These are phyloP conservation scores for Actinomortierella ambigua DNA, from an alignment of 371 early-diverging fungal genomes.

Conservation along the genomic window DNA sequence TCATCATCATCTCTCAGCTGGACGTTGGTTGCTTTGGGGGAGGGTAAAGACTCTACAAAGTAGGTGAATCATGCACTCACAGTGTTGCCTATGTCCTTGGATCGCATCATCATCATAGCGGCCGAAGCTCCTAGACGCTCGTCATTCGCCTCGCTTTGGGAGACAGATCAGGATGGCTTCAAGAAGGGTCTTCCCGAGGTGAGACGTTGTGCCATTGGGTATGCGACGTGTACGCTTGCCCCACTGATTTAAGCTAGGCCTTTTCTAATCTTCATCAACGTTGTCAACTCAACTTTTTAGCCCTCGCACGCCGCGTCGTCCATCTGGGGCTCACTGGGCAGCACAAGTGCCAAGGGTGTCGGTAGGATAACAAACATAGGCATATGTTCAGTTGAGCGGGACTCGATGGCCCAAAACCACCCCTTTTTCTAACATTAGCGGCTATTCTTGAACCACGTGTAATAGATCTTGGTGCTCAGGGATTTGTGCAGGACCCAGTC, in stretches of 20 bases:
- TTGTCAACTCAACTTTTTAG: constrained; percentile 7
- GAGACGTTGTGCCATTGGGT: no score
- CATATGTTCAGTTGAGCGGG: no score
- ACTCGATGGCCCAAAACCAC: no score
- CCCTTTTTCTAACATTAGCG: neutral
- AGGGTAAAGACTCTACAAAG: no score
- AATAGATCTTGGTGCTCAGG: constrained; percentile 21
- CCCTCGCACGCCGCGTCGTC: constrained; percentile 42
- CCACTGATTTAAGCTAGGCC: no score
- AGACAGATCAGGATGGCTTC: constrained; percentile 31
- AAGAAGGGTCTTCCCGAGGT: constrained; percentile 46
- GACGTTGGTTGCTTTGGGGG: no score
- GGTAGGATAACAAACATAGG: constrained; percentile 9
- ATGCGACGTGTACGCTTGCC: no score
- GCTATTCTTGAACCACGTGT: neutral
- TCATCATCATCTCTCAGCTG: no score
- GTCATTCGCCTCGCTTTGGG: constrained; percentile 41
- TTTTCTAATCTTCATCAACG: neutral
- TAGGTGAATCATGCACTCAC: no score
- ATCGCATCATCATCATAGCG: constrained; percentile 2
- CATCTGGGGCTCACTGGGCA: constrained; percentile 47
- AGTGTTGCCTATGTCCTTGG: no score
- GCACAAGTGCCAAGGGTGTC: constrained; percentile 31
- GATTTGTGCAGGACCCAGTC: constrained; percentile 37
- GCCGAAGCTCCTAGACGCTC: constrained; percentile 44